Evolutionary conservation across 805 yeast genomes (phyloP).

Genomic region (Suhomyces sp.): DNA sequence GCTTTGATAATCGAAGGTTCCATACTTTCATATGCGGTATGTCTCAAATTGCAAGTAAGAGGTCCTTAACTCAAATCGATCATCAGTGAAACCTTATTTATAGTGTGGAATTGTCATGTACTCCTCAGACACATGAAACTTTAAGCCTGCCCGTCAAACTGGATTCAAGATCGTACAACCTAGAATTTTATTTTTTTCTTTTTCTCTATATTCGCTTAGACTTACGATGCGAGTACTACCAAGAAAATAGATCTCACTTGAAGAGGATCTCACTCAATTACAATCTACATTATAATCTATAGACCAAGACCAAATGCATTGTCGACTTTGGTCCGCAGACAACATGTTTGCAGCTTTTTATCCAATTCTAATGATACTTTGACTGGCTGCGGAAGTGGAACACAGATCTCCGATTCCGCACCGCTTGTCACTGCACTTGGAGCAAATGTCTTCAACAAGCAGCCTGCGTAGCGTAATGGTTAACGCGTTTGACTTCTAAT

Average conservation of each 20-base stretch:
- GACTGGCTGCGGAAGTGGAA: neutral
- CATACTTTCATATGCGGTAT: neutral
- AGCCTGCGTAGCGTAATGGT: conserved; percentile 21
- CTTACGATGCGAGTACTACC: neutral
- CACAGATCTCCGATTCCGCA: neutral
- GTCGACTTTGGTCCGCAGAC: neutral
- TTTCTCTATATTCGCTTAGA: neutral
- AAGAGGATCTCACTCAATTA: neutral
- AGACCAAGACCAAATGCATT: too few relatives aligned
- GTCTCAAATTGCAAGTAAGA: neutral
- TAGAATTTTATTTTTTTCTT: neutral
- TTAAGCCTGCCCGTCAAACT: neutral
- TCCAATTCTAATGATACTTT: too few relatives aligned
- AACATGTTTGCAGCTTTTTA: neutral
- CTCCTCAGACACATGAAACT: neutral
- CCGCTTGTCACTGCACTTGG: neutral
- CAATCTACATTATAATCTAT: neutral
- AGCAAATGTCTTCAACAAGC: neutral
- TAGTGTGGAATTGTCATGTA: neutral
- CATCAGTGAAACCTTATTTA: neutral
- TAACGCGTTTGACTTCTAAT: conserved; percentile 23
- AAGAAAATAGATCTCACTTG: neutral
- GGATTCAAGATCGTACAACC: neutral
- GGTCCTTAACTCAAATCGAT: neutral
- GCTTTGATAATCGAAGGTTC: neutral